phyloP scores from a whole-genome alignment of 306 rosid species.

The Hippophae gyantsensis region DNA sequence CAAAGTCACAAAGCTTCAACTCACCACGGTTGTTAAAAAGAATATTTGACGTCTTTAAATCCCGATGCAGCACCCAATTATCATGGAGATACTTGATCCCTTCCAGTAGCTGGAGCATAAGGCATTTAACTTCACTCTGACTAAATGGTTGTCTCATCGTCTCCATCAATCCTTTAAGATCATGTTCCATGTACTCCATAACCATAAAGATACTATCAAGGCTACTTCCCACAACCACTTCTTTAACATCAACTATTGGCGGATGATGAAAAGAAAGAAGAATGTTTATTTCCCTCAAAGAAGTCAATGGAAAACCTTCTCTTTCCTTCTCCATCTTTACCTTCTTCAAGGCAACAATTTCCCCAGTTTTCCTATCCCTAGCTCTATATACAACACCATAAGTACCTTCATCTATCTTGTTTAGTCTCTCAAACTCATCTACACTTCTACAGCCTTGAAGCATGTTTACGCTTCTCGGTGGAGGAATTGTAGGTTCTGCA shows the following conservation, averaged over 20 bases:
- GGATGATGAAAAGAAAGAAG: conserved; percentile 98
- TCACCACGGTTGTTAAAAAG: conserved; percentile 93
- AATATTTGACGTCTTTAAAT: conserved; percentile 84
- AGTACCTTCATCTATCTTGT: conserved; percentile 97
- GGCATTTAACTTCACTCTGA: conserved; percentile 98
- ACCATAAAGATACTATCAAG: conserved; percentile 99
- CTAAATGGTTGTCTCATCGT: conserved; percentile 94
- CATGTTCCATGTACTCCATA: conserved; percentile 99
- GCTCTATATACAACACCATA: conserved; percentile 99
- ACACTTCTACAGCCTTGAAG: conserved; percentile 99
- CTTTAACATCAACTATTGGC: conserved; percentile 91
- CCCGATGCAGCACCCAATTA: conserved; percentile 99
- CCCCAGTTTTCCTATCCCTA: conserved; percentile 78
- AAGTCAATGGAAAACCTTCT: conserved; percentile 96
- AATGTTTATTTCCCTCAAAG: conserved; percentile 96
- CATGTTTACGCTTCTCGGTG: conserved; percentile 77
- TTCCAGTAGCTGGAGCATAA: conserved; percentile 87
- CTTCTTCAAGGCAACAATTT: conserved; percentile 94
- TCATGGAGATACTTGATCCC: conserved; percentile 97
- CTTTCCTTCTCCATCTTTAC: conserved; percentile 99
- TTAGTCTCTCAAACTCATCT: conserved; percentile 95
- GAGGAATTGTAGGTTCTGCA: conserved; percentile 51
- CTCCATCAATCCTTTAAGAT: conserved; percentile 94
- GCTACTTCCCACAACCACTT: conserved; percentile 97
- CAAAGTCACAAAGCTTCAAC: conserved; percentile 96